Percentiles rank a stretch among this genome's conserved stretches.
phyloP scores from a whole-genome alignment of 345 rosid genomes.

The Ceriops zippeliana region DNA sequence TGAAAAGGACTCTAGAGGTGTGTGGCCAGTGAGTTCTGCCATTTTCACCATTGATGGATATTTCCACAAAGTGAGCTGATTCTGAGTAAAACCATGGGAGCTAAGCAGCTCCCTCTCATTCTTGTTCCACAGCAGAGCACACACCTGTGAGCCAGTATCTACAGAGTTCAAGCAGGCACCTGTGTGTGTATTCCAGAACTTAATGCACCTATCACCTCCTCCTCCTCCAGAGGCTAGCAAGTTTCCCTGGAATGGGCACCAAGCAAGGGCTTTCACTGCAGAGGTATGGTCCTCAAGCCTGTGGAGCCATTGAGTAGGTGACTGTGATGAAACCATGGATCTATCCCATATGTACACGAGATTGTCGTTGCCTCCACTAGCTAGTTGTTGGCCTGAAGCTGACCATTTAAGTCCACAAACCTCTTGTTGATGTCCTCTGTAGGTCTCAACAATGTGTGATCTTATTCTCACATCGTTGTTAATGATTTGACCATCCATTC shows the following conservation, averaged over 20 bases:
- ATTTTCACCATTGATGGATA: constrained; percentile 49
- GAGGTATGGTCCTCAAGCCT: constrained; percentile 45
- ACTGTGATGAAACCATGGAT: constrained; percentile 35
- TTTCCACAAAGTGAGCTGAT: constrained; percentile 43
- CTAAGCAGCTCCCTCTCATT: constrained; percentile 43
- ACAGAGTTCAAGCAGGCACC: constrained; percentile 50
- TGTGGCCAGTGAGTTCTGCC: constrained; percentile 44
- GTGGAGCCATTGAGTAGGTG: constrained; percentile 46
- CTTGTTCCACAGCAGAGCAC: constrained; percentile 46
- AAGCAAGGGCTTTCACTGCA: constrained; percentile 51
- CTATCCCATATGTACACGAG: constrained; percentile 23
- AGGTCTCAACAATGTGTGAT: constrained; percentile 35
- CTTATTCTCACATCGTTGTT: constrained; percentile 48
- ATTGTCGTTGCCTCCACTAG: constrained; percentile 28
- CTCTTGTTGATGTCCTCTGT: constrained; percentile 21
- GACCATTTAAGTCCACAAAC: constrained; percentile 31
- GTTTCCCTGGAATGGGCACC: constrained; percentile 52
- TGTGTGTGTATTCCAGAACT: constrained; percentile 46
- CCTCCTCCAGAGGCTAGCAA: constrained; percentile 52
- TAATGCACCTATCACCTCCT: constrained; percentile 36
- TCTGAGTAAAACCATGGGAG: constrained; percentile 45
- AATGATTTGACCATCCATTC: constrained; percentile 41
- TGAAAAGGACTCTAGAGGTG: constrained; percentile 40
- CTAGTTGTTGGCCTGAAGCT: constrained; percentile 26
- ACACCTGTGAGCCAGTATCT: constrained; percentile 41